Base-by-base conservation (phyloP, 2,329 filamentous ascomycete genomes). In the Ophiostoma sp. region DNA sequence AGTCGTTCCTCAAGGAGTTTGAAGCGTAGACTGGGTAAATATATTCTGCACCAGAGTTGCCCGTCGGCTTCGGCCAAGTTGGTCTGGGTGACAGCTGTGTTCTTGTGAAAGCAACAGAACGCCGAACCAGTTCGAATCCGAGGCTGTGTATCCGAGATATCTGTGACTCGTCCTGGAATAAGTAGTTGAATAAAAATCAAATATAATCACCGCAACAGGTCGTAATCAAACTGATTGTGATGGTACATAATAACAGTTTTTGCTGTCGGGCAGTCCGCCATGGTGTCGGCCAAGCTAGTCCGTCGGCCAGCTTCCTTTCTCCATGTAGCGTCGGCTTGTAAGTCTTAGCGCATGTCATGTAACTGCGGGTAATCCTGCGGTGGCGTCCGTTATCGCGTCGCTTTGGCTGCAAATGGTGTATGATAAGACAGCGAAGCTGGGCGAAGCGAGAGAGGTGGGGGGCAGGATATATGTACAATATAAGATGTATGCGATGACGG, bases 1-100 rank as follows among this genome's bases (percentile, higher is more conserved):
- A 83, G 68, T 44, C 35, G 20, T 72, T 67, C 66, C 66, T 72
- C 23, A 17, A 64, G 20, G 67, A 60, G 27, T 57, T 57, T 11
- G 17, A 57, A 13, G 52, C n/a, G 3, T 57, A 57, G 17, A n/a
- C 17, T 48, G 20, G 44, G 44, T 41, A 15, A 4, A 15, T 41
- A 41, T 13, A 41, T 3, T 15, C 10, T 41, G 39, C 23, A 6
- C 17, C 15, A 31, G 52, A 57, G 52, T 57, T 31, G 52, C 52
- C 52, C 52, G 23, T 57, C 23, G 52, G 52, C 23, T 27, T 57
- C 52, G 23, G 52, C 52, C 52, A 57, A 57, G 52, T 27, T 11
- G n/a, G 6, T 48, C 17, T 8, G 44, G 44, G 7, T n/a, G 23
- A 15, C 8, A 15, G 1, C n/a, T 13, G n/a, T 27, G 52, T 15